Base-by-base conservation (phyloP, 2,329 filamentous ascomycete genomes). In the Verticillium dahliae region DNA sequence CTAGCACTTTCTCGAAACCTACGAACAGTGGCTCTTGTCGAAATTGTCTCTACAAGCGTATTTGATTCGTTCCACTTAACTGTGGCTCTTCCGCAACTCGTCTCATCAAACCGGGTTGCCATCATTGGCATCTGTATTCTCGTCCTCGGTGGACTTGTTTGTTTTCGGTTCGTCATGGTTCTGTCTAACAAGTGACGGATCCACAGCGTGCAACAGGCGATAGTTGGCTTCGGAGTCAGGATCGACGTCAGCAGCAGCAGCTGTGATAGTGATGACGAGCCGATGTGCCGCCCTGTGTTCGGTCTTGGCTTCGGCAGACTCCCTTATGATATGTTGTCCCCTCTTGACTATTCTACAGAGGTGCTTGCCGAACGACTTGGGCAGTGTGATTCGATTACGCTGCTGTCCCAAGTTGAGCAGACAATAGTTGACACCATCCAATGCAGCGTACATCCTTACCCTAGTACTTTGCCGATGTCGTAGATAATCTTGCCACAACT, bases 401-500 rank as follows among this genome's bases (percentile, higher is more conserved):
- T 56, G 54, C 27, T 56, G 27, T 14, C n/a, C 31, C 5, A 56
- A n/a, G 27, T 56, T 56, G 27, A 15, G 9, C 9, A 56, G 54
- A 14, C 54, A 56, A 31, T 34, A 56, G n/a, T 34, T 27, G 10
- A 56, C 54, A 34, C 27, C 18, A 14, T 22, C 15, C 13, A 56
- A 11, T 41, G 54, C 67, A 62, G 60, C 65, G 7, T 52, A 33
- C 27, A 61, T 56, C 6, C 58, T 61, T 15, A 67, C 61, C 10
- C 63, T 67, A 57, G 62, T 58, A 34, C 65, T 65, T 37, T 52
- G 41, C 38, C 65, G 66, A 10, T 63, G 59, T 35, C 65, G 65
- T 11, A 68, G 63, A 59, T 65, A 72, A 58, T 66, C 63, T 18
- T 62, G 62, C 72, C 72, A 73, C 22, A 72, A 67, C n/a, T 65